phyloP scores from a whole-genome alignment of 1,284 basidiomycete species.

The Marasmius oreades region DNA sequence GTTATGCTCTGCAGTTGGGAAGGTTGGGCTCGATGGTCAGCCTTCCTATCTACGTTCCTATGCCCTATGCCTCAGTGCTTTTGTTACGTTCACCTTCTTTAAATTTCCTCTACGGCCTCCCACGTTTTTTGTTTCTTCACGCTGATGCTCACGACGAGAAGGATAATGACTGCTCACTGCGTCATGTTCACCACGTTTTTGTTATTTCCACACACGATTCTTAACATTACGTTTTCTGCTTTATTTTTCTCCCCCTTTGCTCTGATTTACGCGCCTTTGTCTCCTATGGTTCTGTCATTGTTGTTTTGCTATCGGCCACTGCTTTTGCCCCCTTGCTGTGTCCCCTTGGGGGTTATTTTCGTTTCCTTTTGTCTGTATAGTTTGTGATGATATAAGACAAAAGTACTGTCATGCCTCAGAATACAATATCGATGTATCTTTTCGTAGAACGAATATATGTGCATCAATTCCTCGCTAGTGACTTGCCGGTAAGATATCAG shows the following conservation, averaged over 20 bases:
- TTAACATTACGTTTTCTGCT: not conserved
- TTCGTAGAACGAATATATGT: conserved; percentile 2
- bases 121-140: not conserved
- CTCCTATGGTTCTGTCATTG: conserved; percentile 1
- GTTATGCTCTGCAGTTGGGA: not conserved
- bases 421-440: not conserved
- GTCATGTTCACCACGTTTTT: conserved; percentile 2
- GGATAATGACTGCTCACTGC: conserved; percentile 6
- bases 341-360: conserved; percentile 8
- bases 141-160: conserved; percentile 1
- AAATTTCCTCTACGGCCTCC: not conserved
- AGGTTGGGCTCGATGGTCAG: not conserved
- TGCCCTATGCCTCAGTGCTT: conserved; percentile 2
- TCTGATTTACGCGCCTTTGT: conserved; percentile 2
- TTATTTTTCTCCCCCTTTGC: not conserved
- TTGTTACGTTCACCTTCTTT: not conserved
- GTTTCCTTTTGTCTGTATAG: conserved; percentile 6
- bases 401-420: not conserved
- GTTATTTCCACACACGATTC: not conserved
- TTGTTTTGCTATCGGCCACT: conserved; percentile 9
- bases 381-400: not conserved
- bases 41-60: not conserved
- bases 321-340: not conserved
- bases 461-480: too few relatives aligned
- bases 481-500: too few relatives aligned